Evolutionary conservation across 1,139 yeast genomes (phyloP).

Genomic region (Nakaseomyces sp.): DNA sequence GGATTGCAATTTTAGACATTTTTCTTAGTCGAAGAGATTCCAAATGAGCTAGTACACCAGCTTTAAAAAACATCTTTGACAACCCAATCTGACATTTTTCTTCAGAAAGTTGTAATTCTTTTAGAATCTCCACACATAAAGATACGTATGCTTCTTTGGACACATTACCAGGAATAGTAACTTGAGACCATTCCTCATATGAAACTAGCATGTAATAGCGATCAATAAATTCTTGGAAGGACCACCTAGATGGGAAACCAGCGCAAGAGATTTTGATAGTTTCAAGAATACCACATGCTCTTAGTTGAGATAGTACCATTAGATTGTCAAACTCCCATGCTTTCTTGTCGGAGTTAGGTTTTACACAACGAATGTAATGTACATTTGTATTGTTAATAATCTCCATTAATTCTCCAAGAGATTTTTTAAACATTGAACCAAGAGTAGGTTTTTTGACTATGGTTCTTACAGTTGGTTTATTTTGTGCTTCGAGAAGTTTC

Average conservation of each 20-base stretch:
- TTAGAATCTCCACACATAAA: conserved; percentile 55
- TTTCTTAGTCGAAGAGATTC: conserved; percentile 83
- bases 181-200: conserved; percentile 59
- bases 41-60: conserved; percentile 90
- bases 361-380: conserved; percentile 95
- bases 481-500: conserved; percentile 34
- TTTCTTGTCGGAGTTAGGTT: conserved; percentile 89
- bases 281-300: conserved; percentile 99
- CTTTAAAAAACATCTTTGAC: conserved; percentile 91
- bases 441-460: conserved; percentile 82
- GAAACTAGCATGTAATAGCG: conserved; percentile 81
- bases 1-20: conserved; percentile 67
- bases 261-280: conserved; percentile 97
- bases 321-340: conserved; percentile 97
- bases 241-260: conserved; percentile 97
- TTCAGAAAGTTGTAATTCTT: conserved; percentile 57
- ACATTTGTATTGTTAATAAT: conserved; percentile 94
- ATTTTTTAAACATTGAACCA: conserved; percentile 90
- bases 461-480: conserved; percentile 32
- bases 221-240: conserved; percentile 88
- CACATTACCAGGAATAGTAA: background rate
- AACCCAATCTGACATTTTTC: conserved; percentile 76
- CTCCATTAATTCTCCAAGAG: conserved; percentile 86
- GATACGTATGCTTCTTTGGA: conserved; percentile 51
- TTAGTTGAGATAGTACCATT: conserved; percentile 90